Evolutionary conservation across 176 grass and related monocot species (phyloP), one percentile per base, ranked within the genome.

Genomic region (Bolboschoenus planiculmis): DNA sequence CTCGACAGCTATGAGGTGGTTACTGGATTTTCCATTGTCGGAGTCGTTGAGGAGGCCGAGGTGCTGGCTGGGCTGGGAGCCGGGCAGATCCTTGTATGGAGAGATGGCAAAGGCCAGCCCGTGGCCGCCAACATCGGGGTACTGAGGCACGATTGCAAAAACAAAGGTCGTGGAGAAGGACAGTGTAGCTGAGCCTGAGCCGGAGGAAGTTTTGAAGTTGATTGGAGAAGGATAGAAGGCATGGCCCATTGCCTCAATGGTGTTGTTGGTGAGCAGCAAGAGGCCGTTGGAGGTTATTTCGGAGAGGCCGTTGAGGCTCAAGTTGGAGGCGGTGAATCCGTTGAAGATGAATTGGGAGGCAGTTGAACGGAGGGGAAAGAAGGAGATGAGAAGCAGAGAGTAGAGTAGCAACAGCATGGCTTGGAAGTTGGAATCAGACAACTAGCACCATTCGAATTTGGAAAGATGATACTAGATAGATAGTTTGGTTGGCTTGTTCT

Each of bases 131-230:
- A 84, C 74, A 46, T 88, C 62, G 10, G 81, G 50, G 9, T 88
- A 84, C 62, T 85, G 30, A 31, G 91, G 85, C 26, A 40, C 26
- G 34, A 93, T 89, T 40, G 60, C 81, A 44, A 93, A 90, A 7
- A 93, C 88, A 75, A 93, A 93, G 56, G 66, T 86, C 23, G 82
- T 81, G 26, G 91, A 93, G 84, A 92, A 92, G 63, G 91, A 92
- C 23, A 20, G 16, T 5, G 64, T 9, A 2, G 24, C 10, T 8
- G 51, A 72, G 0, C 0, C 20, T 63, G 27, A 10, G 7, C 24
- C 36, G 10, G 4, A 26, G 0, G 80, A 47, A 2, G 15, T 15
- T 2, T 44, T 81, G 80, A 86, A 67, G 42, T 6, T 73, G 60
- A 81, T 20, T 10, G 79, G 83, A 59, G 36, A 1, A 14, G 55